These are phyloP conservation scores for Penicillium argentinense DNA, from an alignment of 495 filamentous ascomycete genomes.

Conservation along the genomic window DNA sequence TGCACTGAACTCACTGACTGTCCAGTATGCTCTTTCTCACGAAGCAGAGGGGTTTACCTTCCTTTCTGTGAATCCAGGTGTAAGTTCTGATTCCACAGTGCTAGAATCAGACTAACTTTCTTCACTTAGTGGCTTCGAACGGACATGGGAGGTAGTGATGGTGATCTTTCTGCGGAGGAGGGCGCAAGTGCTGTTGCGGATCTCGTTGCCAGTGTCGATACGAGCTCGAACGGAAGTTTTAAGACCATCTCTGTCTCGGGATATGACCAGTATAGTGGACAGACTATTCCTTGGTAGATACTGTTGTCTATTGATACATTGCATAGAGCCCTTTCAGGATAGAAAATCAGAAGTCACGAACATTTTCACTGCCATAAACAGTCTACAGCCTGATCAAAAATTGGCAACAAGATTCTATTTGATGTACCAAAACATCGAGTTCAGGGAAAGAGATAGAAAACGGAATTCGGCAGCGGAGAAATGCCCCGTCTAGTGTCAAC, in stretches of 20 bases:
- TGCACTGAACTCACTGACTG: slow-evolving; percentile 44
- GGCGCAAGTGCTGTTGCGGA: slow-evolving; percentile 37
- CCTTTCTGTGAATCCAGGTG: slow-evolving; percentile 40
- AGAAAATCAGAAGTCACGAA: no score
- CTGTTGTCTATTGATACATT: no score
- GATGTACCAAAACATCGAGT: no score
- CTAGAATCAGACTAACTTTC: no score
- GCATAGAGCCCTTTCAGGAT: no score
- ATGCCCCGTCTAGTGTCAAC: no score
- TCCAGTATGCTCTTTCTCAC: slow-evolving; percentile 41
- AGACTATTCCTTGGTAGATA: slow-evolving; percentile 5
- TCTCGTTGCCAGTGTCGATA: slow-evolving; percentile 27
- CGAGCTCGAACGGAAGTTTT: slow-evolving; percentile 37
- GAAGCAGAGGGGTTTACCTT: slow-evolving; percentile 37
- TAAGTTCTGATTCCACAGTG: slow-evolving; percentile 23
- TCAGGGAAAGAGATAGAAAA: no score
- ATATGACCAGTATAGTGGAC: slow-evolving; percentile 39
- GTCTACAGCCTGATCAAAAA: no score
- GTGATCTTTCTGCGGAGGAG: slow-evolving; percentile 37
- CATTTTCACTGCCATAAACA: no score
- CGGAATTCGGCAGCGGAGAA: no score
- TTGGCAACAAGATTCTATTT: no score
- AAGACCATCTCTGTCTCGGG: slow-evolving; percentile 40
- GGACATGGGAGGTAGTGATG: slow-evolving; percentile 39
- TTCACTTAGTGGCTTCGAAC: slow-evolving; percentile 40